Evolutionary conservation across 768 basidiomycete species (phyloP), one percentile per base, ranked within the genome.

Genomic region (Termitomyces bulborhizus): DNA sequence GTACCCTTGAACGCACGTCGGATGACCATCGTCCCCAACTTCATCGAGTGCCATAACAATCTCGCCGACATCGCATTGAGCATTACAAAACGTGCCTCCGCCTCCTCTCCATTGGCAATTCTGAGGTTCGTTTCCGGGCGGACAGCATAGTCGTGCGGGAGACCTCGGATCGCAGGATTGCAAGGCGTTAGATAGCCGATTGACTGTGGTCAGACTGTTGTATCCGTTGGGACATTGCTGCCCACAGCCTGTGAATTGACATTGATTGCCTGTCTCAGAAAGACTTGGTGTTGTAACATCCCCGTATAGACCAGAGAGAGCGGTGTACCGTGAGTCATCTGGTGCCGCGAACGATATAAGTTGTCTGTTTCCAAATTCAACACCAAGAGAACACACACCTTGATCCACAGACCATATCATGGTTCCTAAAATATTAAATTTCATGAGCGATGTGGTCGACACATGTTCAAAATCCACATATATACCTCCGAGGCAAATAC

Each of bases 401-500:
- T 54, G 54, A 31, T 54, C 54, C 16, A 44, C 46, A 11, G 51
- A 54, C 55, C 51, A 62, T 36, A 51, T 56, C 61, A 51, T 59
- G 9, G 58, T 59, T 46, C 58, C 60, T 31, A 29, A 46, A 4
- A 29, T 21, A n/a, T 21, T 1, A 3, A n/a, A n/a, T 9, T 46
- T 31, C 16, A 32, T 46, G 16, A 46, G 18, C 2, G 3, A 26
- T 43, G 24, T 24, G 5, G 27, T 18, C 29, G 7, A 29, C 18
- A 27, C 15, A 46, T 32, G 31, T 46, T 31, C 15, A 18, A 16
- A 18, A 7, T 16, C 6, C 46, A 16, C 31, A 29, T 32, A 16
- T 12, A 29, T 18, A 46, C 46, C 46, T n/a, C 61, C 61, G 16
- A 62, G 61, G 48, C 61, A 62, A 42, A 50, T 45, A 15, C 51